Conservation (phyloP, 805 yeast genomes). For the Kodamaea lidongshanica region DNA sequence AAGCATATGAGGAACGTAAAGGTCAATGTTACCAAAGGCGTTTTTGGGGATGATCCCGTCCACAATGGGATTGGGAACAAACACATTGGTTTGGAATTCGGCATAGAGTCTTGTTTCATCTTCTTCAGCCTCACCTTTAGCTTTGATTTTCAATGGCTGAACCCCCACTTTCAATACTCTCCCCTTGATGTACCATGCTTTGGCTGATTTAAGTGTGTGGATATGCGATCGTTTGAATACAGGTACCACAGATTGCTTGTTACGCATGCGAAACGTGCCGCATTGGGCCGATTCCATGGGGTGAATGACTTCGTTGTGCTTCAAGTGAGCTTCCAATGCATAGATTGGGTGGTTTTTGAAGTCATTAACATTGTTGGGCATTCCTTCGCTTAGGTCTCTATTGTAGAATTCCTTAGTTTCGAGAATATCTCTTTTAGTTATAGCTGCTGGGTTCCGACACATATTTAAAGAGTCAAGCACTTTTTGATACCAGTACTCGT, state of each 20-base stretch:
- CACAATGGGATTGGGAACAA: constrained; percentile 56
- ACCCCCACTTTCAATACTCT: constrained; percentile 66
- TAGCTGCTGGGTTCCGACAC: constrained; percentile 15
- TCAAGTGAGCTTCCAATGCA: constrained; percentile 70
- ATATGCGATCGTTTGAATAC: constrained; percentile 70
- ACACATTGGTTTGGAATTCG: constrained; percentile 68
- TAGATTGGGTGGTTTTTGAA: constrained; percentile 83
- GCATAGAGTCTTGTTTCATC: constrained; percentile 63
- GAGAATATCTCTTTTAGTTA: constrained; percentile 40
- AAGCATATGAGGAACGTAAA: constrained; percentile 72
- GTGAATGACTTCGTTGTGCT: constrained; percentile 62
- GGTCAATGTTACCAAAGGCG: constrained; percentile 77
- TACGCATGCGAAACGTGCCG: constrained; percentile 55
- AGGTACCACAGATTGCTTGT: constrained; percentile 37
- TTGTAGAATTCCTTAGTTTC: constrained; percentile 59
- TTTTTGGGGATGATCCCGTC: constrained; percentile 71
- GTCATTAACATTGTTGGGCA: constrained; percentile 79
- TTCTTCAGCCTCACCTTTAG: constrained; percentile 32
- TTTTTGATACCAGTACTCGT: constrained; percentile 54
- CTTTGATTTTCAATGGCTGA: constrained; percentile 46
- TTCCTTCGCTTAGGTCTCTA: constrained; percentile 68
- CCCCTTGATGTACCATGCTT: constrained; percentile 83
- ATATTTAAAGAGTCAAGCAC: constrained; percentile 24
- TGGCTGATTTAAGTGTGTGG: constrained; percentile 58
- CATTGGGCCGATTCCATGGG: constrained; percentile 53